These are phyloP conservation scores for Cutaneotrichosporon arboriforme DNA, from an alignment of 1,284 basidiomycete genomes.

Conservation along the genomic window DNA sequence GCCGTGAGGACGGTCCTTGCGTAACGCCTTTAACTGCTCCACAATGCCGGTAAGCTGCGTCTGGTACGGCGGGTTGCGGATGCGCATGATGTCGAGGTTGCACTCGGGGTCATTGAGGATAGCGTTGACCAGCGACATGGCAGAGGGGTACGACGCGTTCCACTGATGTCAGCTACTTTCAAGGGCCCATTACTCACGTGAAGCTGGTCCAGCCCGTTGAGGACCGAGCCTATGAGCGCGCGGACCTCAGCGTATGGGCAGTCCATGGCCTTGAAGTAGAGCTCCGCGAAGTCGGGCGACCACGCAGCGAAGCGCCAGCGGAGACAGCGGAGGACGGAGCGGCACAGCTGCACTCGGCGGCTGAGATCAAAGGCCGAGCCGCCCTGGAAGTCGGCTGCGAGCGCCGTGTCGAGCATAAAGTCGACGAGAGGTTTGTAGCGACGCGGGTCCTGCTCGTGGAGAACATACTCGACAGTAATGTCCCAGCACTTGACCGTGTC, in stretches of 20 bases:
- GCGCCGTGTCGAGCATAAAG: conserved; percentile 62
- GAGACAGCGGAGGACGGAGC: conserved; percentile 61
- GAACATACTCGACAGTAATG: conserved; percentile 54
- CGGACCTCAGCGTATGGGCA: conserved; percentile 82
- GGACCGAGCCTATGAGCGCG: conserved; percentile 61
- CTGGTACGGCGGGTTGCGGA: conserved; percentile 59
- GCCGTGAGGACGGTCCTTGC: conserved; percentile 70
- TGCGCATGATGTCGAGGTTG: conserved; percentile 65
- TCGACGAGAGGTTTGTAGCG: conserved; percentile 70
- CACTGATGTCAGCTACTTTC: conserved; percentile 53
- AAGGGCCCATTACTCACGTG: conserved; percentile 52
- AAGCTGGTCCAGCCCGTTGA: conserved; percentile 64
- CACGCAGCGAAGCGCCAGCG: conserved; percentile 70
- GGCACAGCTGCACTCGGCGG: conserved; percentile 37
- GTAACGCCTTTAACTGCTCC: conserved; percentile 60
- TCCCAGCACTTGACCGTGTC: conserved; percentile 61
- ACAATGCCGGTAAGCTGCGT: conserved; percentile 57
- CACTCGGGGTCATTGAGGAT: conserved; percentile 54
- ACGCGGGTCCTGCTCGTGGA: conserved; percentile 76
- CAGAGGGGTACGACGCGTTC: conserved; percentile 67
- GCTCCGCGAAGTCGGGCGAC: conserved; percentile 61
- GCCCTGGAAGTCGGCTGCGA: conserved; percentile 71
- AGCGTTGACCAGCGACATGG: conserved; percentile 60
- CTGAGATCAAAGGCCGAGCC: conserved; percentile 64
- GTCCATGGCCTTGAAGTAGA: conserved; percentile 69